Conservation (phyloP, 306 rosid species). For the Cucurbita argyrosperma region DNA sequence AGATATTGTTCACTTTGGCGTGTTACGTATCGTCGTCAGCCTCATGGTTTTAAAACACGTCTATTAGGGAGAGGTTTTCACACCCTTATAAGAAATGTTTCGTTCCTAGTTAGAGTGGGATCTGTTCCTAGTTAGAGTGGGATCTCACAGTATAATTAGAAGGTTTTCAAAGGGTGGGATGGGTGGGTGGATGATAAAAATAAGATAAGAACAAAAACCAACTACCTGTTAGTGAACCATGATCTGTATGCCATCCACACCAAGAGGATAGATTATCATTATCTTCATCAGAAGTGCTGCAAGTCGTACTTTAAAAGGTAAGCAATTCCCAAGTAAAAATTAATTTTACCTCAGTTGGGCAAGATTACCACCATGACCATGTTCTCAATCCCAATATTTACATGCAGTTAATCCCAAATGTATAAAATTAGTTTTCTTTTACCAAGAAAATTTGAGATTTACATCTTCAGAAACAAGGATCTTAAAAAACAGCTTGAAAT, state of each 20-base stretch:
- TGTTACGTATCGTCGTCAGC: no score
- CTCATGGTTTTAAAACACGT: no score
- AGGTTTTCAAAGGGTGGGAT: background rate
- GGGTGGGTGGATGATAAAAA: background rate
- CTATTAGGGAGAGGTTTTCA: no score
- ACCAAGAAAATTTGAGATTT: background rate
- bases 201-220: background rate
- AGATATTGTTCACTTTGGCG: no score
- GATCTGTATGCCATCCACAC: constrained; percentile 99
- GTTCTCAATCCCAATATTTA: background rate
- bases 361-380: background rate
- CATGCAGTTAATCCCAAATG: background rate
- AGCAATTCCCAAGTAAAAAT: background rate
- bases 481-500: background rate
- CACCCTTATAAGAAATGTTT: no score
- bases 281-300: constrained; percentile 37
- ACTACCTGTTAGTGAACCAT: constrained; percentile 91
- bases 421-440: background rate
- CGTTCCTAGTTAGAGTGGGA: no score
- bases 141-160: background rate
- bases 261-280: constrained; percentile 53
- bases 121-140: no score
- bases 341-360: background rate
- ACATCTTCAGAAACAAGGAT: background rate
- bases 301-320: constrained; percentile 11